Base-by-base conservation (phyloP, 345 rosid genomes). In the Litchi chinensis region DNA sequence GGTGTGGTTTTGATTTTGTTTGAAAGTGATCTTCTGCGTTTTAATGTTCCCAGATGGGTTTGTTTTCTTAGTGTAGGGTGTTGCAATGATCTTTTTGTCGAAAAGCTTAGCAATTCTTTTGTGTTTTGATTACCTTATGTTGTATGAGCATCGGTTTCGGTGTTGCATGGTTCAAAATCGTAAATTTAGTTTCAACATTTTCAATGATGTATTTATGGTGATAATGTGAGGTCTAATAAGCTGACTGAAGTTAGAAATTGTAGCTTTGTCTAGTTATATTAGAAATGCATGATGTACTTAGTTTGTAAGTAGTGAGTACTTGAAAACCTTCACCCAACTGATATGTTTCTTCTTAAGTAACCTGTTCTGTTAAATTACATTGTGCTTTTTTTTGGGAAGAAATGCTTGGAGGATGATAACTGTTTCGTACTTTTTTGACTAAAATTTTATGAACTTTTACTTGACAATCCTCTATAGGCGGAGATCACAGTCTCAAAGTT, bases 401-500 rank as follows among this genome's bases (percentile, higher is more conserved):
- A 71, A 10, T 50, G 15, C 15, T 6, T 48, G 37, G 37, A 21
- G 57, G 32, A 6, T 43, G 21, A 12, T 10, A 3, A 9, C 41
- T 21, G 13, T 13, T n/a, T 9, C n/a, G 8, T 63, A 4, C 4
- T 78, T 69, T 22, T 32, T 54, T 1, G 41, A 16, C 24, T 70
- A 64, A 72, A 62, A 43, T 16, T 39, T 15, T 59, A 10, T 16
- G 18, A 67, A 4, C 26, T 71, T 41, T 43, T 46, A 4, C 13
- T 40, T 67, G 44, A 12, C 19, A 21, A 68, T 65, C 74, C 12
- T 82, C 60, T 69, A 40, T 85, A 96, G 99, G 92, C 89, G 11
- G 98, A 93, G 84, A 73, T 95, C 24, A 89, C 93, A n/a, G 91
- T 94, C 39, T 81, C 95, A 5, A 95, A 93, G 90, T 89, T 91